These are phyloP conservation scores for Juglanconis sp. DNA, from an alignment of 2,329 filamentous ascomycete genomes.

Conservation along the genomic window DNA sequence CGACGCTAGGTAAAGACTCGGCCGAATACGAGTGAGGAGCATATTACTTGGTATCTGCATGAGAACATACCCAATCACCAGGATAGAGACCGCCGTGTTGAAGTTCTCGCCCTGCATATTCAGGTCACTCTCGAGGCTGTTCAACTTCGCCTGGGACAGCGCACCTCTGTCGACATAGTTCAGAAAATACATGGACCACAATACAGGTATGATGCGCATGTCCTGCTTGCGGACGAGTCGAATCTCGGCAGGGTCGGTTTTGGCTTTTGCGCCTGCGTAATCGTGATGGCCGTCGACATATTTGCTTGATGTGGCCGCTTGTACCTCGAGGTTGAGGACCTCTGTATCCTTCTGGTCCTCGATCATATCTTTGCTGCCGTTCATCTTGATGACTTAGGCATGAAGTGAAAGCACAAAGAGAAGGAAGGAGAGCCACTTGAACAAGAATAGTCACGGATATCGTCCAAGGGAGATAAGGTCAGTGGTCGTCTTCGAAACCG, in stretches of 20 bases:
- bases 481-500: no score
- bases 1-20: slow-evolving; percentile 26
- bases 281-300: slow-evolving; percentile 16
- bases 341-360: neutral
- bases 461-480: no score
- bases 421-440: no score
- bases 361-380: no score
- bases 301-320: neutral
- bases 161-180: slow-evolving; percentile 7
- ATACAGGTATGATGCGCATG: slow-evolving; percentile 36
- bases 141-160: neutral
- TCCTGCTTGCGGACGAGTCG: slow-evolving; percentile 35
- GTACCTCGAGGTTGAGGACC: neutral
- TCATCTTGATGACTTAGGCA: no score
- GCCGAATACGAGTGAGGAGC: slow-evolving; percentile 36
- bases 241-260: slow-evolving; percentile 32
- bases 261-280: slow-evolving; percentile 33
- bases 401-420: no score
- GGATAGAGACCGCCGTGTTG: slow-evolving; percentile 9
- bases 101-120: slow-evolving; percentile 4
- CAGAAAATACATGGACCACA: slow-evolving; percentile 37
- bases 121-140: slow-evolving; percentile 3
- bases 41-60: slow-evolving; percentile 46
- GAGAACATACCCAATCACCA: slow-evolving; percentile 36
- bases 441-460: no score